A percentile compares a stretch with the other conserved stretches of the same genome.
phyloP scores from a whole-genome alignment of 495 filamentous ascomycete species.

The Tuber magnatum region DNA sequence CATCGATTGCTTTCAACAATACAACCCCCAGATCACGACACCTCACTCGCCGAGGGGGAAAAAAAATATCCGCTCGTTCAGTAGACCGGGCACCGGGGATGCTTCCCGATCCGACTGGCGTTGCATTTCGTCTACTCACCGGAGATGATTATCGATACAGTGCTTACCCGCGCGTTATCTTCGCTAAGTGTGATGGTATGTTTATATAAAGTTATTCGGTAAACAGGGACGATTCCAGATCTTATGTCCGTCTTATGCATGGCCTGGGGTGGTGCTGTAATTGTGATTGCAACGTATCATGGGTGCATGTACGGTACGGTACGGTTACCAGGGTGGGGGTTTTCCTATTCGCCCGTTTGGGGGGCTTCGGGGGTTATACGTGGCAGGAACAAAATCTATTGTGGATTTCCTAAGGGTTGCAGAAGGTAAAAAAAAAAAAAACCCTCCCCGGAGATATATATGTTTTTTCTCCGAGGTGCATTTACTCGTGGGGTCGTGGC shows the following conservation, averaged over 20 bases:
- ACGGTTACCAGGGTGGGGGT: not conserved
- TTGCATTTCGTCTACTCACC: not conserved
- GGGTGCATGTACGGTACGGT: not conserved
- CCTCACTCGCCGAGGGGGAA: not conserved
- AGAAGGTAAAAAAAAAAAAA: no score
- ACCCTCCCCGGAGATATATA: not conserved
- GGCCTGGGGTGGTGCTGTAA: not conserved
- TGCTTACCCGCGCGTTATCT: not conserved
- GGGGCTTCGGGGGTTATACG: not conserved
- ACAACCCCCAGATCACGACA: not conserved
- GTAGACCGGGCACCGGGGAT: not conserved
- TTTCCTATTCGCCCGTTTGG: not conserved
- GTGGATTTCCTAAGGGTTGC: not conserved
- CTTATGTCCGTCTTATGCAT: not conserved
- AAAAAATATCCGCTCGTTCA: not conserved
- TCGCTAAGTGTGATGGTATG: not conserved
- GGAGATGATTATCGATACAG: not conserved
- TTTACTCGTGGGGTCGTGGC: not conserved
- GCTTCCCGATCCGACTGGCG: not conserved
- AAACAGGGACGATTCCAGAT: constrained; percentile 2
- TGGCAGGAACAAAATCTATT: not conserved
- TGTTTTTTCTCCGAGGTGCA: not conserved
- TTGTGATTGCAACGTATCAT: not conserved
- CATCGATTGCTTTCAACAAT: not conserved
- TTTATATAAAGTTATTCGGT: not conserved